Percentiles rank a stretch among this genome's conserved stretches.
phyloP scores from a whole-genome alignment of 148 eudicot genomes.

The Limonium bicolor region DNA sequence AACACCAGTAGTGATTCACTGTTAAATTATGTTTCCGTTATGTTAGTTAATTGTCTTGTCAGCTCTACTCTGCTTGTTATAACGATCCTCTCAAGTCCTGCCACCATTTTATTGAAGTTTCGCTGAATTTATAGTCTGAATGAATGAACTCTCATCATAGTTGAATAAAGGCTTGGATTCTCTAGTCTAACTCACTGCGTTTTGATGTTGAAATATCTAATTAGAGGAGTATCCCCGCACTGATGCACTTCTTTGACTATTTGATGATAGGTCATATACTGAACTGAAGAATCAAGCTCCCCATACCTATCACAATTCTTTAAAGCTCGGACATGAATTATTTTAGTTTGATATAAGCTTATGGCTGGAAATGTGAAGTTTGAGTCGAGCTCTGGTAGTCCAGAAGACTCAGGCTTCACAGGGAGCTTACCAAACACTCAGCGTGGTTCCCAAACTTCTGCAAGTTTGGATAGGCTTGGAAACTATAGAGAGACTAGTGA shows the following conservation, averaged over 20 bases:
- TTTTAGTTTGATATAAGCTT: conserved; percentile 12
- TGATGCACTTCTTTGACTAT: neutral
- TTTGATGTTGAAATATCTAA: conserved; percentile 1
- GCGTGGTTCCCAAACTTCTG: conserved; percentile 35
- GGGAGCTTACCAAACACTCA: conserved; percentile 44
- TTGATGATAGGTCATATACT: conserved; percentile 10
- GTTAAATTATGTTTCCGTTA: too few species aligned
- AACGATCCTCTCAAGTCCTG: neutral
- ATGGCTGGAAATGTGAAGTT: conserved; percentile 68
- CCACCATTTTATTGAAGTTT: neutral
- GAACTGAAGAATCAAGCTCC: conserved; percentile 12
- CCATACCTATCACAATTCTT: conserved; percentile 6
- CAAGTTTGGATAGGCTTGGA: conserved; percentile 58
- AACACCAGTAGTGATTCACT: too few species aligned
- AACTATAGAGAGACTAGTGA: conserved; percentile 72
- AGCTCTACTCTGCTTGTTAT: neutral
- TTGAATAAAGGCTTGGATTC: too few species aligned
- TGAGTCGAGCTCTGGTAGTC: conserved; percentile 50
- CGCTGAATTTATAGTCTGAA: neutral
- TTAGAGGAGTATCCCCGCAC: too few species aligned
- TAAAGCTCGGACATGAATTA: conserved; percentile 30
- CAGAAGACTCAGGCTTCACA: conserved; percentile 43
- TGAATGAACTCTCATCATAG: neutral
- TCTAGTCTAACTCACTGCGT: too few species aligned
- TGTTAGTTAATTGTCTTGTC: too few species aligned